These are phyloP conservation scores for Hymenoscyphus linearis DNA, from an alignment of 2,329 filamentous ascomycete genomes.

Conservation along the genomic window DNA sequence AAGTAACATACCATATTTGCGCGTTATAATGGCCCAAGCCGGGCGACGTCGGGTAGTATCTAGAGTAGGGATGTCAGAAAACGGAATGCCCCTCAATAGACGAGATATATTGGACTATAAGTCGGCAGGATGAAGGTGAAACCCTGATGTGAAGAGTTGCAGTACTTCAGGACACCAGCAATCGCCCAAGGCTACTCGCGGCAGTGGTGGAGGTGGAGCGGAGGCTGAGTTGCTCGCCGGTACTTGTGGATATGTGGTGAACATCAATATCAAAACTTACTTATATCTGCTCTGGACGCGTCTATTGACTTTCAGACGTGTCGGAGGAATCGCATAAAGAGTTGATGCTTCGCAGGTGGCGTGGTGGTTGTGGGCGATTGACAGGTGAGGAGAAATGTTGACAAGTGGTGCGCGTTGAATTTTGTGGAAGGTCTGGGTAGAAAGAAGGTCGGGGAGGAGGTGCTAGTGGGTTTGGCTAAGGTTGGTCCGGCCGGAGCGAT, in stretches of 20 bases:
- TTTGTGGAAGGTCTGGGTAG: not conserved
- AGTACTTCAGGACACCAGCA: not conserved
- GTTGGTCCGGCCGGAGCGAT: not conserved
- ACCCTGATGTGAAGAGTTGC: not conserved
- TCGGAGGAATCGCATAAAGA: slow-evolving; percentile 27
- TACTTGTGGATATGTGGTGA: slow-evolving; percentile 1
- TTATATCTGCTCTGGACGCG: slow-evolving; percentile 27
- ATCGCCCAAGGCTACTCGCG: slow-evolving; percentile 12
- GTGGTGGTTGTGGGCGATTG: slow-evolving; percentile 12
- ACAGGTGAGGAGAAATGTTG: slow-evolving; percentile 23
- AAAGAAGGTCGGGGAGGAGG: slow-evolving; percentile 1
- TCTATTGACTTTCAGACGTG: slow-evolving; percentile 19
- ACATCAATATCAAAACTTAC: slow-evolving; percentile 24
- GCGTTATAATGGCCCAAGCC: slow-evolving; percentile 13
- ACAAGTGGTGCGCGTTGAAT: slow-evolving; percentile 1
- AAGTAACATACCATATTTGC: slow-evolving; percentile 26
- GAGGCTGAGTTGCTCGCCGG: not conserved
- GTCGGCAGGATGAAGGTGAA: not conserved
- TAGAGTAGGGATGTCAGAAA: slow-evolving; percentile 22
- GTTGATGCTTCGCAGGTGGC: slow-evolving; percentile 28
- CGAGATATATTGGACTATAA: not conserved
- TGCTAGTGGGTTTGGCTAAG: not conserved
- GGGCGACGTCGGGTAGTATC: slow-evolving; percentile 16
- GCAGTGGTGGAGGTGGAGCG: not conserved
- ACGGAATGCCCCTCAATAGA: slow-evolving; percentile 16